These are phyloP conservation scores for Artemisia argyi DNA, from an alignment of 129 eudicot species.

Conservation along the genomic window DNA sequence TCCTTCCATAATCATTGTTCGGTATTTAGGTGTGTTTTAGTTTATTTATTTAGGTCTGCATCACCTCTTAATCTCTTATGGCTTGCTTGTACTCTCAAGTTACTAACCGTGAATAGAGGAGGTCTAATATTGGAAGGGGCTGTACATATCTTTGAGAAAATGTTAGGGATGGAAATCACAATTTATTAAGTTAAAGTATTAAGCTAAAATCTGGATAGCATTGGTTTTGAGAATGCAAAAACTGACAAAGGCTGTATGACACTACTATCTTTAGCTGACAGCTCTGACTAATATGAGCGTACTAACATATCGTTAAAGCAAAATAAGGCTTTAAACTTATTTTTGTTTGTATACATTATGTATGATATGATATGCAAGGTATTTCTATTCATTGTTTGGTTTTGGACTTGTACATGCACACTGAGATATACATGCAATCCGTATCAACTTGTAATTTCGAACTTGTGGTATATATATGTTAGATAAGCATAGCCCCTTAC, in stretches of 20 bases:
- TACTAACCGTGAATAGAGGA: neutral
- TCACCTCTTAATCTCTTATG: neutral
- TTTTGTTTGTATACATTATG: neutral
- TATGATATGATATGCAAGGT: conserved; percentile 2
- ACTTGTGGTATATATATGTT: neutral
- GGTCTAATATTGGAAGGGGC: neutral
- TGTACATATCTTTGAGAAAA: neutral
- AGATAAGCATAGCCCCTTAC: neutral
- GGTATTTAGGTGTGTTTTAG: neutral
- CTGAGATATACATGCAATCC: conserved; percentile 15
- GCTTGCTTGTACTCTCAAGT: neutral
- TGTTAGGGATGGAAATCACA: neutral
- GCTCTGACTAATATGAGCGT: conserved; percentile 6
- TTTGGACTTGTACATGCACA: conserved; percentile 5
- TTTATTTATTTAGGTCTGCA: neutral
- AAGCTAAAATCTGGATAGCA: neutral
- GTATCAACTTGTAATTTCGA: neutral
- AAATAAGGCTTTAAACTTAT: neutral
- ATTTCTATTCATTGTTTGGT: neutral
- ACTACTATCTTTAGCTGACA: neutral
- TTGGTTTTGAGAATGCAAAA: conserved; percentile 9
- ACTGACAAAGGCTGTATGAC: conserved; percentile 4
- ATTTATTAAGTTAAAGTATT: neutral
- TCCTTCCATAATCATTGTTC: neutral
- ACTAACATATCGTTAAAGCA: conserved; percentile 9